Conservation (phyloP, 2,329 filamentous ascomycete species). For the Botrytis medusae region DNA sequence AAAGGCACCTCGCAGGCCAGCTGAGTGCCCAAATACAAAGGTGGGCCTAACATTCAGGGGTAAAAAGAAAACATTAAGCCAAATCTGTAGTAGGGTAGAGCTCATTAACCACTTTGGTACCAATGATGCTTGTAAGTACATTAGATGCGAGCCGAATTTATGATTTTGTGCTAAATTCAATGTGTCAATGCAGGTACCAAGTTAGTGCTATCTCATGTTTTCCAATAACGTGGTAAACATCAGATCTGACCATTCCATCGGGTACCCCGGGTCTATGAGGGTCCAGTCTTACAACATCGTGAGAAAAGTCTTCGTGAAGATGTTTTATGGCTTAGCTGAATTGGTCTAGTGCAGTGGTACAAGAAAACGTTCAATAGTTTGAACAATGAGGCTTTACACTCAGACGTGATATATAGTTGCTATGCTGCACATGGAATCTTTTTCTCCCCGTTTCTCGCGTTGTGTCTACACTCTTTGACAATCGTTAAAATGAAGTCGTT, state of each 20-base stretch:
- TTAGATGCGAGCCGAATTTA: neutral
- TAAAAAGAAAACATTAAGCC: neutral
- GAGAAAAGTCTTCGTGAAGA: neutral
- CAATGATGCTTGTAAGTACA: neutral
- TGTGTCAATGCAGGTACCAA: slow-evolving; percentile 4
- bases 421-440: neutral
- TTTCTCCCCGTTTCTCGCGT: neutral
- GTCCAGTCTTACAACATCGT: neutral
- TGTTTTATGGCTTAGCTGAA: neutral
- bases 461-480: neutral
- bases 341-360: neutral
- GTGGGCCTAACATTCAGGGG: slow-evolving; percentile 13
- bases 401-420: neutral
- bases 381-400: neutral
- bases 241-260: neutral
- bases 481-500: slow-evolving; percentile 4
- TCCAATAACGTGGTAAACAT: neutral
- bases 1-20: neutral
- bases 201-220: neutral
- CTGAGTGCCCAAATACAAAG: slow-evolving; percentile 1
- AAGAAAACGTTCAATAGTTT: slow-evolving; percentile 1
- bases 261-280: neutral
- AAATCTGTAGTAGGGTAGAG: neutral
- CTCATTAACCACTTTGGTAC: neutral
- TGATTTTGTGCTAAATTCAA: neutral